Evolutionary conservation across 2,329 filamentous ascomycete genomes (phyloP).

Genomic region (Geoglossum cookeanum): DNA sequence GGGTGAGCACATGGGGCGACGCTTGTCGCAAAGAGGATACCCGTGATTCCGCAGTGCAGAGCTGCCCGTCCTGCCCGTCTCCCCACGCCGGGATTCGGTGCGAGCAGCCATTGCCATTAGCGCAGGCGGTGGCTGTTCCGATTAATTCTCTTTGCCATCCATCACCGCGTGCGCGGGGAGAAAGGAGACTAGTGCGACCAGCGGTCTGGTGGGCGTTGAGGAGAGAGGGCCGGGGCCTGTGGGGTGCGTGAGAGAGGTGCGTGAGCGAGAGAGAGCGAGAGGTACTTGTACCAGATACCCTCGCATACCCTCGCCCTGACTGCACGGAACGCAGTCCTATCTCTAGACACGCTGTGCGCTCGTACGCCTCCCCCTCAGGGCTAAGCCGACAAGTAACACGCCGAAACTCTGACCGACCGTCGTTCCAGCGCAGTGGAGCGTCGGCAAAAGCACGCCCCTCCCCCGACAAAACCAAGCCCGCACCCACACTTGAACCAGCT

Average conservation of each 20-base stretch:
- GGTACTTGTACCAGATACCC: too few relatives aligned
- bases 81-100: background rate
- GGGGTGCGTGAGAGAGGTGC: too few relatives aligned
- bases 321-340: background rate
- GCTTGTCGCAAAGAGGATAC: background rate
- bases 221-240: too few relatives aligned
- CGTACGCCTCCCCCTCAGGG: background rate
- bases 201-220: too few relatives aligned
- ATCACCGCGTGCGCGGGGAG: background rate
- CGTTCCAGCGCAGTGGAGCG: background rate
- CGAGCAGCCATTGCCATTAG: background rate
- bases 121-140: background rate
- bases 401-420: conserved; percentile 1
- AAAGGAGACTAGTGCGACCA: background rate
- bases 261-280: too few relatives aligned
- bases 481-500: background rate
- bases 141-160: background rate
- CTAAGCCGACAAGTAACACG: background rate
- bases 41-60: background rate
- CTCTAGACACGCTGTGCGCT: background rate
- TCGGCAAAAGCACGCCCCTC: background rate
- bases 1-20: too few relatives aligned
- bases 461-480: conserved; percentile 1
- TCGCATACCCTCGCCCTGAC: too few relatives aligned
- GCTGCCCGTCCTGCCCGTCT: background rate